A percentile compares a stretch with the other conserved stretches of the same genome.
Conservation (phyloP, 305 asterid species). For the Fraxinus greggii region DNA sequence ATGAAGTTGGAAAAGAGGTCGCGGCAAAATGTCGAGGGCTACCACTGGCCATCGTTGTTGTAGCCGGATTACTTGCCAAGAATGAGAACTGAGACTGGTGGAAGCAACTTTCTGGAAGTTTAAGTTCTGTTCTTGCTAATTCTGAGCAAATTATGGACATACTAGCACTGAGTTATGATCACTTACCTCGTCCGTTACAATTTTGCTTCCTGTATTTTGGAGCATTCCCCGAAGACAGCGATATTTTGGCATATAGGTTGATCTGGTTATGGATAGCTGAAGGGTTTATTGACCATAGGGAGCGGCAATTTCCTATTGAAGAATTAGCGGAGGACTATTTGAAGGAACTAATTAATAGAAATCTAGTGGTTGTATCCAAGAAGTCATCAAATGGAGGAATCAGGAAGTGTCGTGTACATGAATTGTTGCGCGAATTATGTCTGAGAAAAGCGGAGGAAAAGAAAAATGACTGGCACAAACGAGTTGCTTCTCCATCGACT, state of each 20-base stretch:
- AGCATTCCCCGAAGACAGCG: slow-evolving; percentile 8
- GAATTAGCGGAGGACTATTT: slow-evolving; percentile 10
- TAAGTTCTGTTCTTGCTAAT: slow-evolving; percentile 3
- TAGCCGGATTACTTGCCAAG: slow-evolving; percentile 21
- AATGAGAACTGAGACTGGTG: not conserved
- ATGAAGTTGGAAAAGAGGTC: slow-evolving; percentile 15
- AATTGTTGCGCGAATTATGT: slow-evolving; percentile 12
- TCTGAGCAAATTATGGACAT: not conserved
- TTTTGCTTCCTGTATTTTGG: slow-evolving; percentile 22
- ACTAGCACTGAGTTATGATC: slow-evolving; percentile 22
- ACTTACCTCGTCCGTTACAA: slow-evolving; percentile 12
- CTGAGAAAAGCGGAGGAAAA: slow-evolving; percentile 5
- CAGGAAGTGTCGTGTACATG: slow-evolving; percentile 18
- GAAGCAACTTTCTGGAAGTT: slow-evolving; percentile 10
- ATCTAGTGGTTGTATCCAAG: slow-evolving; percentile 12
- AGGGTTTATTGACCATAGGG: slow-evolving; percentile 8
- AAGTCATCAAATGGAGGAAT: slow-evolving; percentile 18
- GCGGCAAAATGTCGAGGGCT: slow-evolving; percentile 27
- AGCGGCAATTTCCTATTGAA: not conserved
- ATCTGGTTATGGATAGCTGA: slow-evolving; percentile 24
- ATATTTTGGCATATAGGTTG: slow-evolving; percentile 15
- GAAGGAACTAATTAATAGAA: slow-evolving; percentile 20
- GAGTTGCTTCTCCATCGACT: not conserved
- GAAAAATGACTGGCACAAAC: not conserved
- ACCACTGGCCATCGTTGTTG: slow-evolving; percentile 30